Base-by-base conservation (phyloP, 306 rosid species). In the Cyclanthera cordifolia region DNA sequence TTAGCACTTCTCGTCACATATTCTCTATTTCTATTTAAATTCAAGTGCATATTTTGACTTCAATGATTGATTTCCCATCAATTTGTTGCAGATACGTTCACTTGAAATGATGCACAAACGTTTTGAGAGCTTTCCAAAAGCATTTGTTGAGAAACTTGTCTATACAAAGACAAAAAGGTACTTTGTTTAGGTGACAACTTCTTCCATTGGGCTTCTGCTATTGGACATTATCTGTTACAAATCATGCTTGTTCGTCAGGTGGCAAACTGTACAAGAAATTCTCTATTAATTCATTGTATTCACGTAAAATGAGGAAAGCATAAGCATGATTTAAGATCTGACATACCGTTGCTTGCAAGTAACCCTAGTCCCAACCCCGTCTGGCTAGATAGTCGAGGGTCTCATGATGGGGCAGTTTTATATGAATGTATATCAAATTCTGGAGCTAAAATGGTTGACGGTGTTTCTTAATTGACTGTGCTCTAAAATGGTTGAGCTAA, bases 71-170 rank as follows among this genome's bases (percentile, higher is more conserved):
- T 28, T 75, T 48, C 51, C 28, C 73, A 53, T 75, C 74, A 60
- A 66, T 48, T 73, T 78, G 30, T 72, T 72, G 70, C 86, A 93
- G 99, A 93, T 93, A 80, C 99, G 99, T 53, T 86, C 96, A 70
- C 86, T 90, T 75, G 96, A 90, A 78, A 93, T 93, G 99, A 90
- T 93, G 74, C 96, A 93, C 60, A 93, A 86, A 71, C 99, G 99
- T 73, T 93, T 93, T 77, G 99, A 89, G 81, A 93, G 94, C 83
- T 93, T 93, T 72, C 99, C 99, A 0, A 81, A 79, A 78, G 99
- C 96, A 45, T 90, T 93, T 86, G 94, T 73, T 32, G 75, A 82
- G 45, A 88, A 83, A 58, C 79, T 93, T 63, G 89, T 83, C 76
- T 83, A 96, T 70, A 78, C 86, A 27, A 82, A 80, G 76, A 73